These are phyloP conservation scores for Xylaria sp. DNA, from an alignment of 2,329 filamentous ascomycete species.

Conservation along the genomic window DNA sequence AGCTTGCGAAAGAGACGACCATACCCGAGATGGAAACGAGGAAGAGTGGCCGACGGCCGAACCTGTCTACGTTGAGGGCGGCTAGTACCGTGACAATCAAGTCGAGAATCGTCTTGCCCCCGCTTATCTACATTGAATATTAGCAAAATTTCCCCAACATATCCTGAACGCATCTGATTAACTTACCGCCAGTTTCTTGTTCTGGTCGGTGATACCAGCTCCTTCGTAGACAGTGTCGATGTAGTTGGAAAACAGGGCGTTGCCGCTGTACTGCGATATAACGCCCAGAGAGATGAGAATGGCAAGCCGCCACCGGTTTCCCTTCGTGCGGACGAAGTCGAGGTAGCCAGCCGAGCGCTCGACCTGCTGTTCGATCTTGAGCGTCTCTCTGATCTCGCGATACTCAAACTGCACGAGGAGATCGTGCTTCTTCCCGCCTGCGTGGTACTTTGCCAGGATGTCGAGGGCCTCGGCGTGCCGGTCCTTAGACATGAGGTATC, in stretches of 20 bases:
- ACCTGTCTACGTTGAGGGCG: slow-evolving; percentile 59
- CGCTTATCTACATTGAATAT: slow-evolving; percentile 52
- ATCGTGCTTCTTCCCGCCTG: slow-evolving; percentile 67
- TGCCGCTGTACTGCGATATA: slow-evolving; percentile 75
- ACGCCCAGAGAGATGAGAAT: slow-evolving; percentile 71
- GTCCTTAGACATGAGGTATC: slow-evolving; percentile 73
- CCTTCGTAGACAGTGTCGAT: slow-evolving; percentile 70
- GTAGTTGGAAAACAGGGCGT: slow-evolving; percentile 74
- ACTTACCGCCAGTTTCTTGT: slow-evolving; percentile 64
- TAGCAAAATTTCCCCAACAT: slow-evolving; percentile 29
- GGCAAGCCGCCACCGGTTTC: slow-evolving; percentile 71
- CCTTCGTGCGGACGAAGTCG: slow-evolving; percentile 70
- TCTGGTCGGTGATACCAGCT: slow-evolving; percentile 67
- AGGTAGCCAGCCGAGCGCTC: slow-evolving; percentile 63
- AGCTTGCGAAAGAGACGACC: slow-evolving; percentile 59
- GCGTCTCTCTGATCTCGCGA: slow-evolving; percentile 72
- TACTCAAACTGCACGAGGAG: slow-evolving; percentile 73
- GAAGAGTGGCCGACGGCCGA: slow-evolving; percentile 65
- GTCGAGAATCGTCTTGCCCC: slow-evolving; percentile 68
- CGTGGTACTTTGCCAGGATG: slow-evolving; percentile 72
- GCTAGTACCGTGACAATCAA: slow-evolving; percentile 66
- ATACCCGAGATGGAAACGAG: slow-evolving; percentile 60
- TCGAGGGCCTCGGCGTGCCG: slow-evolving; percentile 69
- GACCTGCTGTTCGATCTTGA: slow-evolving; percentile 65
- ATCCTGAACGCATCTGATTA: neutral